A percentile compares a stretch with the other conserved stretches of the same genome.
Conservation (phyloP, 805 yeast genomes). For the Lipomyces japonicus region DNA sequence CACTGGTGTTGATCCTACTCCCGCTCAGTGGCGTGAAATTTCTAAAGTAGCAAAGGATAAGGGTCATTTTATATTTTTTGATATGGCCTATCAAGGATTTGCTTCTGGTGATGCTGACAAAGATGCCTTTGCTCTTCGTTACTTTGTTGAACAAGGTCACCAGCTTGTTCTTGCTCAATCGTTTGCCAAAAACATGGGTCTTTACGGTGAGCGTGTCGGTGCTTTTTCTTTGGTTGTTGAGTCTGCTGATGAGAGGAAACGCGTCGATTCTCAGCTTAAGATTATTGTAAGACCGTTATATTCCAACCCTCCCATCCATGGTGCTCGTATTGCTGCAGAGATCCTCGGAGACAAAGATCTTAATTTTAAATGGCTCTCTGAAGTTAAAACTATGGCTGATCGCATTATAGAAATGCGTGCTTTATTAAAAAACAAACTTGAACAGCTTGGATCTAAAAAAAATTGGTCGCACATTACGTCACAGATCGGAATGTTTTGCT, state of each 20-base stretch:
- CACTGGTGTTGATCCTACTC: constrained; percentile 87
- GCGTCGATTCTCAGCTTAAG: constrained; percentile 75
- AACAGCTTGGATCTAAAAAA: constrained; percentile 51
- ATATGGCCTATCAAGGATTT: constrained; percentile 94
- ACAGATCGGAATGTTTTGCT: constrained; percentile 97
- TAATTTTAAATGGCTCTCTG: constrained; percentile 69
- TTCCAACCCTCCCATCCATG: constrained; percentile 94
- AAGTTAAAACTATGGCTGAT: constrained; percentile 72
- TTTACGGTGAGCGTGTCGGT: constrained; percentile 93
- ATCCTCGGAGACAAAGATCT: constrained; percentile 61
- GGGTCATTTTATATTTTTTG: constrained; percentile 74
- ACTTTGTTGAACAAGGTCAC: constrained; percentile 43
- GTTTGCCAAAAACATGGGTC: constrained; percentile 91
- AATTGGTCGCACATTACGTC: constrained; percentile 82
- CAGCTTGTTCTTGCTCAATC: constrained; percentile 70
- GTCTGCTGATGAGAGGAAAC: constrained; percentile 45
- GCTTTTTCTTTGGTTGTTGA: constrained; percentile 61
- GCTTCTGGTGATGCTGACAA: constrained; percentile 76
- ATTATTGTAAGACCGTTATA: constrained; percentile 78
- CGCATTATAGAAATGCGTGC: constrained; percentile 72
- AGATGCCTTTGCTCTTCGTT: constrained; percentile 59
- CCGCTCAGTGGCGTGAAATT: constrained; percentile 75
- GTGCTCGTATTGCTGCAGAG: constrained; percentile 80
- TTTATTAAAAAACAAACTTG: constrained; percentile 58
- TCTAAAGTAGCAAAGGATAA: constrained; percentile 57